phyloP scores from a whole-genome alignment of 164 flowering plant genomes.

The Stephania yunnanensis region DNA sequence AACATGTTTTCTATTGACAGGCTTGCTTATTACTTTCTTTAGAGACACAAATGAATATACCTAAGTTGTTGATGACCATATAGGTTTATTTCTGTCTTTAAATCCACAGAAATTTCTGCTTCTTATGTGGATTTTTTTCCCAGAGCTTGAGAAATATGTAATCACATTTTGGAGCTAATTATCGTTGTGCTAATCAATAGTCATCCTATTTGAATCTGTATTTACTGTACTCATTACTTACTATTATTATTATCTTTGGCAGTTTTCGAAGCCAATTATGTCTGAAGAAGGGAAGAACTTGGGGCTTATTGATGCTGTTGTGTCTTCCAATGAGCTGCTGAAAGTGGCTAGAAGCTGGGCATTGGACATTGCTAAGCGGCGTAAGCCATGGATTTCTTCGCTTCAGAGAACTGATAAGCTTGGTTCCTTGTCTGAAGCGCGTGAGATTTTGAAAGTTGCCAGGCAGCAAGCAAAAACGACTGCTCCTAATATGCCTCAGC shows the following conservation, averaged over 20 bases:
- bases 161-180: background rate
- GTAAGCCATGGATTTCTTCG: slow-evolving; percentile 79
- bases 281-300: slow-evolving; percentile 86
- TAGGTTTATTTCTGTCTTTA: background rate
- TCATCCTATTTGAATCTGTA: background rate
- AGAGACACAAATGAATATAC: background rate
- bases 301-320: slow-evolving; percentile 89
- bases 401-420: slow-evolving; percentile 76
- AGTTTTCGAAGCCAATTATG: slow-evolving; percentile 70
- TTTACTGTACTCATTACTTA: slow-evolving; percentile 5
- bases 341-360: slow-evolving; percentile 75
- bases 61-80: background rate
- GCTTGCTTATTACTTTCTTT: background rate
- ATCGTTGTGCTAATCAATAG: background rate
- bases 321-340: slow-evolving; percentile 65
- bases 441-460: slow-evolving; percentile 47
- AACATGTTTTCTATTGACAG: background rate
- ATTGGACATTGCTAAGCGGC: slow-evolving; percentile 71
- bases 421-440: slow-evolving; percentile 80
- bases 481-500: slow-evolving; percentile 88
- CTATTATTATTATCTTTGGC: slow-evolving; percentile 14
- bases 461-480: slow-evolving; percentile 59
- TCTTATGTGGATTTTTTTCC: background rate
- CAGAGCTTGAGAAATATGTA: background rate
- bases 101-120: background rate